Conservation (phyloP, 441 rosid genomes). For the Raphanus hybrid region DNA sequence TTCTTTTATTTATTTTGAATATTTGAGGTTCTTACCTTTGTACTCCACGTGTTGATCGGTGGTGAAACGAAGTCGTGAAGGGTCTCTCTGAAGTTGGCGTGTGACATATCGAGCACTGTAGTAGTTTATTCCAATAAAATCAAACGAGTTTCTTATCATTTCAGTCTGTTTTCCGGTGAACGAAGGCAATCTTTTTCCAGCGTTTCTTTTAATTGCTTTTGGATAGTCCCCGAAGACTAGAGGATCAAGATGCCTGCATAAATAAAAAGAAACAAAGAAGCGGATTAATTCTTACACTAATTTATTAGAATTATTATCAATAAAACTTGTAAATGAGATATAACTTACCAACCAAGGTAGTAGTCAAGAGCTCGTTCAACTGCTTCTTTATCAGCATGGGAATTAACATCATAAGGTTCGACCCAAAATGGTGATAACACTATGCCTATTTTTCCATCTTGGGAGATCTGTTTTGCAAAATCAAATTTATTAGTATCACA, state of each 20-base stretch:
- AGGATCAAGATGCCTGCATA: constrained; percentile 45
- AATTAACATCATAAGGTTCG: constrained; percentile 37
- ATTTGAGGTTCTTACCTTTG: constrained; percentile 29
- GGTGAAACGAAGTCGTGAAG: constrained; percentile 17
- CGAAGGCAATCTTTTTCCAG: constrained; percentile 45
- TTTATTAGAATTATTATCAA: not conserved
- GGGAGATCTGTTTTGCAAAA: constrained; percentile 26
- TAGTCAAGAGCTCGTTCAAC: constrained; percentile 42
- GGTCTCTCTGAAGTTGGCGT: not conserved
- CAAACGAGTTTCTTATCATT: constrained; percentile 42
- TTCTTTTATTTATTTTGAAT: not conserved
- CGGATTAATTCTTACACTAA: not conserved
- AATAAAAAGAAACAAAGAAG: not conserved
- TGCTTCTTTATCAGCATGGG: constrained; percentile 36
- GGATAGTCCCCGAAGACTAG: constrained; percentile 51
- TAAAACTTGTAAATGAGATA: not conserved
- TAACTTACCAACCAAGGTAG: constrained; percentile 43
- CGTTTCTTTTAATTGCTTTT: not conserved
- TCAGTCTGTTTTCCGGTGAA: constrained; percentile 41
- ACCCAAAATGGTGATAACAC: constrained; percentile 41
- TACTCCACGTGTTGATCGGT: constrained; percentile 26
- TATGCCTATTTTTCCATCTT: constrained; percentile 47
- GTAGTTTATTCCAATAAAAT: constrained; percentile 53
- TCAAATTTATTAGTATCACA: not conserved
- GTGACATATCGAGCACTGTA: constrained; percentile 41